Conservation (phyloP, 1,284 basidiomycete species). For the Phylloporus sp. region DNA sequence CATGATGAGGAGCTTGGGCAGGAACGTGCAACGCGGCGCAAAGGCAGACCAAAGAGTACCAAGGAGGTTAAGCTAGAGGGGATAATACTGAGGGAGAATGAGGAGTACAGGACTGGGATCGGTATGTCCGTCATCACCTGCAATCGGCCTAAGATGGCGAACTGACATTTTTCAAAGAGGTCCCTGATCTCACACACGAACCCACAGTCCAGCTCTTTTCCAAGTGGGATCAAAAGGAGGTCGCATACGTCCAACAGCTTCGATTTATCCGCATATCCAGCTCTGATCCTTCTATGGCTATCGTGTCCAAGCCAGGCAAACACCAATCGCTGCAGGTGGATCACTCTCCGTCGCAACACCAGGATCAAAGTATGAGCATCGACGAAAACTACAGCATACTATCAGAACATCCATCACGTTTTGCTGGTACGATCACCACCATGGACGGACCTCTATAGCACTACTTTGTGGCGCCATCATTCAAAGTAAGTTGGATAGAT, state of each 20-base stretch:
- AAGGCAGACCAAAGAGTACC: conserved; percentile 78
- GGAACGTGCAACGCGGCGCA: conserved; percentile 66
- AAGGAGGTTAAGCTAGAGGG: conserved; percentile 79
- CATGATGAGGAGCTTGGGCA: conserved; percentile 71
- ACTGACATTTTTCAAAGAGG: conserved; percentile 53
- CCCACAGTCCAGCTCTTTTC: conserved; percentile 76
- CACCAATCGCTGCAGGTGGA: conserved; percentile 46
- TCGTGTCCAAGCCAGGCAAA: conserved; percentile 63
- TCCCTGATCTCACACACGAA: conserved; percentile 82
- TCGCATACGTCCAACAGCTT: conserved; percentile 75
- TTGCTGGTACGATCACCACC: conserved; percentile 47
- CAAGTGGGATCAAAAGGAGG: conserved; percentile 77
- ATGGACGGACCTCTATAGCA: conserved; percentile 43
- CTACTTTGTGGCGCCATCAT: conserved; percentile 1
- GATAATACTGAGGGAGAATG: conserved; percentile 64
- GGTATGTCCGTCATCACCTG: conserved; percentile 53
- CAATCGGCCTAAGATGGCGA: background rate
- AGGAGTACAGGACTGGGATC: conserved; percentile 82
- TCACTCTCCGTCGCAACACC: conserved; percentile 6
- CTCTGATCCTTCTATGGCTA: conserved; percentile 46
- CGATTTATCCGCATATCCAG: conserved; percentile 77
- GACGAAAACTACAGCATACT: conserved; percentile 36
- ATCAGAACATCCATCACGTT: conserved; percentile 39
- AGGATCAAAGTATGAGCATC: conserved; percentile 38
- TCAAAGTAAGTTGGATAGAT: conserved; percentile 15